These are phyloP conservation scores for Asterella californica DNA, from an alignment of 225 moss, liverwort and hornwort genomes.

Conservation along the genomic window DNA sequence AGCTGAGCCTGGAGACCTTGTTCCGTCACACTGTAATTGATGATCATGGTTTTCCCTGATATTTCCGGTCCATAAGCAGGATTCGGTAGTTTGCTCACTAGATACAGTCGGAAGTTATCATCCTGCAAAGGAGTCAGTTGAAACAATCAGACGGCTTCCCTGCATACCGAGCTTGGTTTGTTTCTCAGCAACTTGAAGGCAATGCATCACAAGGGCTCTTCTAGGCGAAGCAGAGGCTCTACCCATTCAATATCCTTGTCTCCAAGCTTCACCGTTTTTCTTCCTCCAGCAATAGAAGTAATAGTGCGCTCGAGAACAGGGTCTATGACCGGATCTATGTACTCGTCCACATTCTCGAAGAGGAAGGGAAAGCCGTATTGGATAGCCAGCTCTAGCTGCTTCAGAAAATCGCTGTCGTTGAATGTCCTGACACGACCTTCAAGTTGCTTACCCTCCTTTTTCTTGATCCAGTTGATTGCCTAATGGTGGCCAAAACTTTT, in stretches of 20 bases:
- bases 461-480: slow-evolving; percentile 96
- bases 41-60: slow-evolving; percentile 83
- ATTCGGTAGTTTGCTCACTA: slow-evolving; percentile 79
- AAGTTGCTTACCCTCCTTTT: slow-evolving; percentile 85
- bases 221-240: neutral
- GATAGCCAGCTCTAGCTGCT: slow-evolving; percentile 87
- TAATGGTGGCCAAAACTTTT: slow-evolving; percentile 13
- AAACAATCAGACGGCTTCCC: neutral
- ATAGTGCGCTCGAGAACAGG: slow-evolving; percentile 80
- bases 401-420: slow-evolving; percentile 81
- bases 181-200: neutral
- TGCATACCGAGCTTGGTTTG: neutral
- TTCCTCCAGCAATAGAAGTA: slow-evolving; percentile 47
- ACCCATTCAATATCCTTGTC: slow-evolving; percentile 98
- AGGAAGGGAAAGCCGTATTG: slow-evolving; percentile 93
- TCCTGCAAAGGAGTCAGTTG: slow-evolving; percentile 41
- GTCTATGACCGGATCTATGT: slow-evolving; percentile 91
- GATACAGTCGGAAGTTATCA: slow-evolving; percentile 84
- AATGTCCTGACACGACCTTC: slow-evolving; percentile 86
- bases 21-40: slow-evolving; percentile 91
- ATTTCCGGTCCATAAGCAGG: slow-evolving; percentile 88
- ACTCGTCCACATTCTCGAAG: slow-evolving; percentile 96
- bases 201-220: neutral
- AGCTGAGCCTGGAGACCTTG: slow-evolving; percentile 90
- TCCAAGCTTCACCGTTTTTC: slow-evolving; percentile 72